Evolutionary conservation across 495 filamentous ascomycete species (phyloP), one percentile per base, ranked within the genome.

Genomic region (Talaromyces thailandensis): DNA sequence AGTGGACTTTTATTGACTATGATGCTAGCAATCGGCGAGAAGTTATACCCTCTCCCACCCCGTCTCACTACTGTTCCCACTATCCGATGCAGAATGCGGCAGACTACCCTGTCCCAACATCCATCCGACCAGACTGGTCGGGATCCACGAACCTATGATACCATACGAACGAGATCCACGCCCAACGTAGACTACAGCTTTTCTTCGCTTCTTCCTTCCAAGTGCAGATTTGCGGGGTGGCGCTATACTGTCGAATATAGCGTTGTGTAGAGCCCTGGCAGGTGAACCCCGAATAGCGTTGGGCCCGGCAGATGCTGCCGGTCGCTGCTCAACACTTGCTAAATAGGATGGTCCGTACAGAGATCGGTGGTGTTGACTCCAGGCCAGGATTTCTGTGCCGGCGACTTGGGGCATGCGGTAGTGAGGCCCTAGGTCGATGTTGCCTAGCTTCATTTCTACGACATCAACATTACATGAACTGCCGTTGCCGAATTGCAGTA

Each of bases 61-160:
- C 40, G 67, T 74, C 65, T 78, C 75, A 57, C 73, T 76, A 50
- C 71, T 69, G 53, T 71, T 71, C 18, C 72, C 73, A 58, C 71
- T 76, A 11, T 40, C 37, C 76, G 4, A 82, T 6, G 67, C 66
- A 16, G 31, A 56, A 2, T 66, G 61, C 11, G 59, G 58, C 0
- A 51, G 16, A 62, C 67, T 61, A 24, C 70, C 83, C 32, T 90
- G 82, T 1, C 92, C 89, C 81, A 96, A 84, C 90, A 98, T 96
- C 88, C 90, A 91, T 18, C 83, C 84, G 24, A 97, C 89, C 29
- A 97, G 51, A 6, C 86, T 83, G 18, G 81, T 77, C 9, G 94
- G 94, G n/a, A 87, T 82, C 86, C 87, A 95, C 16, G 83, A 80
- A 2, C 94, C 95, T 1, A 98, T 86, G 35, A 96, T 75, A n/a